phyloP scores from a whole-genome alignment of 176 grass and related monocot species.

The Paspalum notatum region DNA sequence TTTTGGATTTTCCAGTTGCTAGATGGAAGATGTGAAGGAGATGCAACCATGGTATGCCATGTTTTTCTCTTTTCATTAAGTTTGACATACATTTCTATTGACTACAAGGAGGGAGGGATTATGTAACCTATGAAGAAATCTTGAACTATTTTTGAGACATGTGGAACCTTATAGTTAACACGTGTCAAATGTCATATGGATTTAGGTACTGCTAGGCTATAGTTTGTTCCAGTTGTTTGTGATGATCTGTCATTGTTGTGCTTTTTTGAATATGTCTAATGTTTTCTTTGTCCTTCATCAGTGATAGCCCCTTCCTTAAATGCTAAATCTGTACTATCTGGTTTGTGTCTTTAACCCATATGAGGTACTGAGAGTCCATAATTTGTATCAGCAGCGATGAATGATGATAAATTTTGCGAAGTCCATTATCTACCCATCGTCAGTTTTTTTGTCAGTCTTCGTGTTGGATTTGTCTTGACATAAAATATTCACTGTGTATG shows the following conservation, averaged over 20 bases:
- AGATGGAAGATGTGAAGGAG: constrained; percentile 76
- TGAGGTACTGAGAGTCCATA: background rate
- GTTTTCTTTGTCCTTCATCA: constrained; percentile 27
- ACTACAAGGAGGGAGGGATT: constrained; percentile 3
- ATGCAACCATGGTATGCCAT: constrained; percentile 61
- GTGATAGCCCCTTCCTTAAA: background rate
- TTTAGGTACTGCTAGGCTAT: constrained; percentile 2
- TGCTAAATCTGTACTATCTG: background rate
- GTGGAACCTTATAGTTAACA: background rate
- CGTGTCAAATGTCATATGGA: background rate
- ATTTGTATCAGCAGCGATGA: background rate
- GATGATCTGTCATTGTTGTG: background rate
- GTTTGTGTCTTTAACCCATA: constrained; percentile 9
- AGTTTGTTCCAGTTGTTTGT: background rate
- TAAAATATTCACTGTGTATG: constrained; percentile 25
- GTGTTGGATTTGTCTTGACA: constrained; percentile 10
- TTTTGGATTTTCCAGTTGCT: constrained; percentile 61
- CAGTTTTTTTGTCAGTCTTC: constrained; percentile 11
- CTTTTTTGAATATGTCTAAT: constrained; percentile 9
- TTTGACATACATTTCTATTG: constrained; percentile 10
- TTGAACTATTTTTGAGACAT: background rate
- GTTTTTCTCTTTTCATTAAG: constrained; percentile 37
- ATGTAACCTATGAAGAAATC: background rate
- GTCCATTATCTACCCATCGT: background rate
- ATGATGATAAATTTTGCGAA: background rate